Base-by-base conservation (phyloP, 768 basidiomycete species). In the Pulveroboletus sp. region DNA sequence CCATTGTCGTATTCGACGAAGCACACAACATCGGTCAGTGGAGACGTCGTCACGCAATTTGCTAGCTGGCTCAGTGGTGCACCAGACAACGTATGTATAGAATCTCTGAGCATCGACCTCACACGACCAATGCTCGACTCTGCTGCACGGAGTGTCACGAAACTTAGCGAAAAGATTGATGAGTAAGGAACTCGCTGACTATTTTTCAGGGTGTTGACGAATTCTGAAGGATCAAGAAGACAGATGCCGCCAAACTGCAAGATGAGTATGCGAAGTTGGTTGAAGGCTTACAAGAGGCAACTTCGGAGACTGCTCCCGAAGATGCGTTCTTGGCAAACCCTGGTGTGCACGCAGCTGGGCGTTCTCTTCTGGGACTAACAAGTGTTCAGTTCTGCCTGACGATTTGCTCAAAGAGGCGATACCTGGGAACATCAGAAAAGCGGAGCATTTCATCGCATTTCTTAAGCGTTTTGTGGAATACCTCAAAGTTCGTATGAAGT, bases 361-460 rank as follows among this genome's bases (percentile, higher is more conserved):
- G 17, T 27, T 31, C 16, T 19, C 11, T 13, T 11, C 17, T 23
- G 29, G 14, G 22, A 44, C 51, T 45, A 30, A 51, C 47, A 17
- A 29, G 14, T 43, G 47, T n/a, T 10, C 53, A 93, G 93, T 91
- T 26, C 74, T 99, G 2, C 95, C 96, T 19, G 92, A 94, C 50
- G 96, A 99, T 65, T 79, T 99, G 40, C 74, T 99, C 40, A 86
- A 85, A 45, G 96, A 99, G 71, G 95, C 96, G 6, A 80, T 99
- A 42, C 96, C 96, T 27, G 96, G 96, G 11, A 99, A 99, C 61
- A 99, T 99, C 51, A 80, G 96, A 39, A 96, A 98, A 68, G 96
- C 96, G 0, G 96, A 99, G 63, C 96, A 99, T 71, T 99, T 99
- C 60, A 92, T 97, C 14, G 95, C 96, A 0, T 99, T 99, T 72